Conservation (phyloP, 768 basidiomycete genomes). For the Suillus placidus region DNA sequence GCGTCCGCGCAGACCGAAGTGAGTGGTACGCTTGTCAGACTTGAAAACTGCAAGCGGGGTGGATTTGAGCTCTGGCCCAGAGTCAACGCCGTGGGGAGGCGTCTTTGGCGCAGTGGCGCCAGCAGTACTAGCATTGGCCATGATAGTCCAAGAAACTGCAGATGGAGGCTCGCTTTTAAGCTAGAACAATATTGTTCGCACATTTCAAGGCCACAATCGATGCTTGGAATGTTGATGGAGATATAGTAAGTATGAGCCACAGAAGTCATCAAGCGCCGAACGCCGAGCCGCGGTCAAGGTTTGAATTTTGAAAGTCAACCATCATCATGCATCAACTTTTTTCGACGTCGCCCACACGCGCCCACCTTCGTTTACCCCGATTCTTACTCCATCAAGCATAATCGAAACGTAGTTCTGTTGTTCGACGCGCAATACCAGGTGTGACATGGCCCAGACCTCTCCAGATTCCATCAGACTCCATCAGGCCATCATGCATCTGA, state of each 20-base stretch:
- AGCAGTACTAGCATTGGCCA: not conserved
- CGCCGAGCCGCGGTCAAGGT: not conserved
- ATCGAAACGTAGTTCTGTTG: not conserved
- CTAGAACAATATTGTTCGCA: not conserved
- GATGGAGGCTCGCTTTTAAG: not conserved
- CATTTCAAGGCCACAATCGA: not conserved
- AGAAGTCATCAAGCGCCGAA: not conserved
- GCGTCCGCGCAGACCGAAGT: slow-evolving; percentile 11
- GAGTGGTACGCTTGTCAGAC: not conserved
- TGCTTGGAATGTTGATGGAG: not conserved
- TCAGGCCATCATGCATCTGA: not conserved
- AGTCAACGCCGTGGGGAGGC: not conserved
- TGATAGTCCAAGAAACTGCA: not conserved
- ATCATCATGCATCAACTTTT: not conserved
- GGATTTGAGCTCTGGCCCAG: too few relatives aligned
- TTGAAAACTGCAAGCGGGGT: not conserved
- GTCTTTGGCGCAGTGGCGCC: not conserved
- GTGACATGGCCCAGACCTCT: not conserved
- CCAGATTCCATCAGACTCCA: not conserved
- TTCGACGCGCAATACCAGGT: not conserved
- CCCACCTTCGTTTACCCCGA: not conserved
- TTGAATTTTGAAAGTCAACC: not conserved
- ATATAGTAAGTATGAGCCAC: not conserved
- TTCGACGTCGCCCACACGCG: not conserved
- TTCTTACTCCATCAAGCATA: not conserved